These are phyloP conservation scores for Tagetes erecta DNA, from an alignment of 129 eudicot species.

Conservation along the genomic window DNA sequence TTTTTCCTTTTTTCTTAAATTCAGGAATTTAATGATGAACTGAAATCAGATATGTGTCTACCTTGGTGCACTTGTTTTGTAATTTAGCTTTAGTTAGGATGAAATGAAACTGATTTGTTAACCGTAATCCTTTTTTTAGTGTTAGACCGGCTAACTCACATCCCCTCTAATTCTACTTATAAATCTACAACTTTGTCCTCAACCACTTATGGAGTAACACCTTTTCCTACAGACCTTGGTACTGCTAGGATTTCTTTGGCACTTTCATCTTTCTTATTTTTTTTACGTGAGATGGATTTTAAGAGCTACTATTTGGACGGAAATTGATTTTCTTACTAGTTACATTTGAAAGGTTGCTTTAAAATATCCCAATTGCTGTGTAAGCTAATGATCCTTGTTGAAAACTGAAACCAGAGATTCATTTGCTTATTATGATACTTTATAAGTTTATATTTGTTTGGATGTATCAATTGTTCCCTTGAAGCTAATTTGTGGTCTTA, in stretches of 20 bases:
- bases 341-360: background rate
- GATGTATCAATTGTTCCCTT: background rate
- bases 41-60: background rate
- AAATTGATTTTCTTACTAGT: constrained; percentile 9
- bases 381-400: constrained; percentile 1
- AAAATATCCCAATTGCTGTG: background rate
- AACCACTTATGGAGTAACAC: too few species aligned
- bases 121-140: too few species aligned
- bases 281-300: background rate
- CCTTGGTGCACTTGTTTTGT: constrained; percentile 12
- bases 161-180: too few species aligned
- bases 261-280: background rate
- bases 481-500: constrained; percentile 14
- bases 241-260: background rate
- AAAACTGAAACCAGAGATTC: constrained; percentile 1
- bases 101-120: background rate
- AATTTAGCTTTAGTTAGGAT: background rate
- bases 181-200: too few species aligned
- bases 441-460: background rate
- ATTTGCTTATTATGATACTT: background rate
- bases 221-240: too few species aligned
- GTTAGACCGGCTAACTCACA: too few species aligned
- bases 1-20: background rate
- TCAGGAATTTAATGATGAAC: background rate
- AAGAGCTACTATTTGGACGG: background rate